Base-by-base conservation (phyloP, 441 rosid genomes). In the Jatropha podagrica region DNA sequence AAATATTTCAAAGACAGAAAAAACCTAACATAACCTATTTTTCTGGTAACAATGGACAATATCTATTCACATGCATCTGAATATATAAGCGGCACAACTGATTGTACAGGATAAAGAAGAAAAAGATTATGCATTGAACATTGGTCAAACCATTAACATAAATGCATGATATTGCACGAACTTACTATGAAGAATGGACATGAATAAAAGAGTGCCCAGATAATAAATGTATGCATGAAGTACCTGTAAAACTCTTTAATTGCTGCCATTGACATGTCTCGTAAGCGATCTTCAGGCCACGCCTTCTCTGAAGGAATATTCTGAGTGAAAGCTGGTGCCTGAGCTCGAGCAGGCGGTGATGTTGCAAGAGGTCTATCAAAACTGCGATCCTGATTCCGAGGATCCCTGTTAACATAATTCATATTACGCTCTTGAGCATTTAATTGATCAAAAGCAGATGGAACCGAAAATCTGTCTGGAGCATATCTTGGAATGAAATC, bases 191-290 rank as follows among this genome's bases (percentile, higher is more conserved):
- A 51, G 5, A 52, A 59, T 37, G 20, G n/a, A n/a, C 15, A n/a
- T 38, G 27, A 63, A 49, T 59, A 68, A 26, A 76, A 54, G 12
- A 44, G 69, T 58, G 54, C 72, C 18, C 13, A 42, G 15, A 20
- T 7, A 62, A 55, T 58, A 66, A 77, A 71, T 69, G 38, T 74
- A 68, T 23, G 56, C 3, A 58, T 56, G 70, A 65, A 65, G 67
- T 90, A 96, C 99, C 98, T 94, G 81, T 94, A 96, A 81, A 81
- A 96, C 84, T 96, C 98, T 84, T 85, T 91, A 74, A 96, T 91
- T 64, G 99, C 91, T 48, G 86, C 86, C 84, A 91, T 72, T 65
- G 95, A 94, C 97, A 77, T 84, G 17, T 86, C 86, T 4, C 74
- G 81, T 56, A 92, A 79, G 44, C 67, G 83, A 74, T 91, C 98